Conservation (phyloP, 495 filamentous ascomycete species). For the Pyrenula aspistea region DNA sequence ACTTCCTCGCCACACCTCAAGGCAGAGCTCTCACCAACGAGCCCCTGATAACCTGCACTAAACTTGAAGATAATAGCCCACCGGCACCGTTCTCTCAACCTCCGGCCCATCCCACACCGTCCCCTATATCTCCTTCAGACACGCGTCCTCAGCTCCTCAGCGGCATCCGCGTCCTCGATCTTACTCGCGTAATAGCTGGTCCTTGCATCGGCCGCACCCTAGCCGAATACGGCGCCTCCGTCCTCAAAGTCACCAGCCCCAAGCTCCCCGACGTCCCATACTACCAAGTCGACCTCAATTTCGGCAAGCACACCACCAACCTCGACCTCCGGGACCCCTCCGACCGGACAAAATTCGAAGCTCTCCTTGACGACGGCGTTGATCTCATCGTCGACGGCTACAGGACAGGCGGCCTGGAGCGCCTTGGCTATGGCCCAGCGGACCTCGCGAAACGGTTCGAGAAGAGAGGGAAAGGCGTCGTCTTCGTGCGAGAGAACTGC, state of each 20-base stretch:
- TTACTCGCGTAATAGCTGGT: constrained; percentile 50
- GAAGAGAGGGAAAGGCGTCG: constrained; percentile 45
- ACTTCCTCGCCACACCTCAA: constrained; percentile 50
- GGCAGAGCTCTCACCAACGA: constrained; percentile 23
- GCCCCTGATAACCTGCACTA: not conserved
- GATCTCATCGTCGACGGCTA: constrained; percentile 56
- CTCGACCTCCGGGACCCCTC: constrained; percentile 45
- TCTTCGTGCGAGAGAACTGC: constrained; percentile 64
- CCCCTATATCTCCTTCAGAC: not conserved
- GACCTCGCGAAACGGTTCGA: constrained; percentile 36
- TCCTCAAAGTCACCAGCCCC: constrained; percentile 59
- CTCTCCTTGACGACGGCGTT: constrained; percentile 40
- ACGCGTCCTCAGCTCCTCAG: constrained; percentile 20
- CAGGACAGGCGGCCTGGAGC: constrained; percentile 51
- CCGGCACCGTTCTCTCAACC: constrained; percentile 15
- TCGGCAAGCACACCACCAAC: constrained; percentile 48
- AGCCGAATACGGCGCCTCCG: constrained; percentile 54
- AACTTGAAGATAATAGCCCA: constrained; percentile 7
- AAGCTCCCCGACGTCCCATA: constrained; percentile 62
- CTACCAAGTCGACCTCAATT: constrained; percentile 71
- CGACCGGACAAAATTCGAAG: constrained; percentile 43
- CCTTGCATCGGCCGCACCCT: constrained; percentile 55
- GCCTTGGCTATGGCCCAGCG: constrained; percentile 50
- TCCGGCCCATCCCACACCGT: constrained; percentile 26
- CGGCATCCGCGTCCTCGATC: constrained; percentile 45